Base-by-base conservation (phyloP, 1,284 basidiomycete species). In the Irpex lacteus region DNA sequence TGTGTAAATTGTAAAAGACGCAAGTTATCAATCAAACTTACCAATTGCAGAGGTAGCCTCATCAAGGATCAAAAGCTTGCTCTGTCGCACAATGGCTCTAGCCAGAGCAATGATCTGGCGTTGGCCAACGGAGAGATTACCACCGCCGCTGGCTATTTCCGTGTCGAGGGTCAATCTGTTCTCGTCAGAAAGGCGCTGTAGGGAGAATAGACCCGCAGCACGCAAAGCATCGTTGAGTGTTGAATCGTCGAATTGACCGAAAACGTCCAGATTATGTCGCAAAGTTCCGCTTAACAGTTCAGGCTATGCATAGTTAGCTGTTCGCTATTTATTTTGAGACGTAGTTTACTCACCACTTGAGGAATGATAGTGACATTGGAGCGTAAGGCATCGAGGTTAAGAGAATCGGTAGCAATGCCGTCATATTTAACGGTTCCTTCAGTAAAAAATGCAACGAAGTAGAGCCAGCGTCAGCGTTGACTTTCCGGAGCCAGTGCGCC, bases 401-500 rank as follows among this genome's bases (percentile, higher is more conserved):
- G 72, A 5, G 78, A 59, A 59, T 71, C 63, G 19, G 71, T 75
- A 5, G 69, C 64, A 47, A 70, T 40, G 58, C 65, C 71, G 58
- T 79, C 78, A 60, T 77, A 78, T 50, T 68, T 70, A 11, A 81
- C 79, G 2, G 70, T 73, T 15, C 84, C 84, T 32, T 79, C 77
- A 1, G 78, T 81, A 21, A 76, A n/a, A 74, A 58, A 82, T 77
- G 71, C 82, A 78, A 5, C 79, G 76, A 4, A 78, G 69, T 1
- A 80, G 69, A 0, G 77, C 76, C 32, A 80, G 67, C 4, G 76
- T 76, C 53, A 83, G 66, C 4, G 80, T 55, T 62, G 83, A 84
- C 78, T 93, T 92, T 59, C 90, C 91, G 67, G 86, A 88, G 13
- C 91, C 91, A 0, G 91, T 92, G 38, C 91, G 80, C 19, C 91